Evolutionary conservation across 768 basidiomycete species (phyloP), one percentile per base, ranked within the genome.

Genomic region (Asterophora lycoperdoides): DNA sequence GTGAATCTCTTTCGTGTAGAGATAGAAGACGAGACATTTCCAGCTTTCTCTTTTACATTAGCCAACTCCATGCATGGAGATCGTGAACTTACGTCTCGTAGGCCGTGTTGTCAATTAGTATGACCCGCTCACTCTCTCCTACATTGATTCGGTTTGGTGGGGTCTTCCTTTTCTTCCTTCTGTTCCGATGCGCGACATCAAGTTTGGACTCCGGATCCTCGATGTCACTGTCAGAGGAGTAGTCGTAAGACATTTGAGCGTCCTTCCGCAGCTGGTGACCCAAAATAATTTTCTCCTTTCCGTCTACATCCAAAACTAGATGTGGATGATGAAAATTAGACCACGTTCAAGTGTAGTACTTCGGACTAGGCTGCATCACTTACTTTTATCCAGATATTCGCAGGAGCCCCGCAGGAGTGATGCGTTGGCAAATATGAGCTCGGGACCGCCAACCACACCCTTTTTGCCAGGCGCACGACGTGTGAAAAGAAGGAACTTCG

Each of bases 1-100:
- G 20, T 47, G 52, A 34, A 67, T 38, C 23, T 66, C 61, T 15
- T 57, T 54, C 1, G 69, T 73, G 47, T 72, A 72, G 2, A 75
- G 60, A 48, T 70, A 74, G 41, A 67, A n/a, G 6, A 75, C 15
- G 11, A 72, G 57, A 1, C 69, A 63, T 43, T 66, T 67, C 67
- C 68, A 68, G 13, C 73, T 75, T 8, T 15, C 26, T 37, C 26
- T 26, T 6, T 19, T 20, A 4, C 8, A 33, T 52, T 13, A 52
- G 39, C 38, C 7, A 8, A 23, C n/a, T n/a, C n/a, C n/a, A n/a
- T n/a, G n/a, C n/a, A 26, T 9, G 20, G 20, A 6, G 19, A 29
- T 41, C 26, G 50, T n/a, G n/a, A n/a, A n/a, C 53, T 4, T n/a
- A 63, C 61, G 61, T 63, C 43, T 44, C 53, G 35, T n/a, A 59